phyloP scores from a whole-genome alignment of 306 rosid genomes.

The Gillenia trifoliata region DNA sequence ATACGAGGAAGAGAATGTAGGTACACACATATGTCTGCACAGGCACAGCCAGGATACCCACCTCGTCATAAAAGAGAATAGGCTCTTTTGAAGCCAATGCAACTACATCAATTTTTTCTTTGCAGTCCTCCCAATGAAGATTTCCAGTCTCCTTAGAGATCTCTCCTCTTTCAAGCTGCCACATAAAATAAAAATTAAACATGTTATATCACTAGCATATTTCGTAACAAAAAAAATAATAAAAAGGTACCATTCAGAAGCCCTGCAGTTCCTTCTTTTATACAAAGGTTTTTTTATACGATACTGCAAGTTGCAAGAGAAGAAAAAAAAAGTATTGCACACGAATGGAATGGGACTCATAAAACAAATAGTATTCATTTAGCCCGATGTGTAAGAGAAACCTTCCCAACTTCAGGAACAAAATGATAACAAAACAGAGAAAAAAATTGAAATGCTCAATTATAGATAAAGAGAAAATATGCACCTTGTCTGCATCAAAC shows the following conservation, averaged over 20 bases:
- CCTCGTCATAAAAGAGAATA: conserved; percentile 96
- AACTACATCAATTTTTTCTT: conserved; percentile 70
- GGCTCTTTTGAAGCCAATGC: conserved; percentile 89
- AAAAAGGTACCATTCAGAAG: background rate
- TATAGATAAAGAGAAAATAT: conserved; percentile 10
- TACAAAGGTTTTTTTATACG: background rate
- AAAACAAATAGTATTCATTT: background rate
- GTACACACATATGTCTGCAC: background rate
- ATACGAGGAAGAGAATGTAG: conserved; percentile 14
- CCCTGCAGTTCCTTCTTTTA: background rate
- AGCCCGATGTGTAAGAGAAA: background rate
- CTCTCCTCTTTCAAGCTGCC: conserved; percentile 36
- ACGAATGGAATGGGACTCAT: background rate
- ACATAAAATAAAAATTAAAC: background rate
- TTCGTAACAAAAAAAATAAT: background rate
- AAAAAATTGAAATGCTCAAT: background rate
- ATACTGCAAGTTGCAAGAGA: background rate
- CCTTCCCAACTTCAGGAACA: background rate
- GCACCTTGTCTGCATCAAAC: conserved; percentile 51
- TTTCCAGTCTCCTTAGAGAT: conserved; percentile 34
- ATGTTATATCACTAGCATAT: background rate
- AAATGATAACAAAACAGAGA: background rate
- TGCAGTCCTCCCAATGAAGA: conserved; percentile 76
- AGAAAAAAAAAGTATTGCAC: background rate
- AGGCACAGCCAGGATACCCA: conserved; percentile 16